Evolutionary conservation across 164 flowering plant genomes (phyloP).

Genomic region (Litsea cubeba): DNA sequence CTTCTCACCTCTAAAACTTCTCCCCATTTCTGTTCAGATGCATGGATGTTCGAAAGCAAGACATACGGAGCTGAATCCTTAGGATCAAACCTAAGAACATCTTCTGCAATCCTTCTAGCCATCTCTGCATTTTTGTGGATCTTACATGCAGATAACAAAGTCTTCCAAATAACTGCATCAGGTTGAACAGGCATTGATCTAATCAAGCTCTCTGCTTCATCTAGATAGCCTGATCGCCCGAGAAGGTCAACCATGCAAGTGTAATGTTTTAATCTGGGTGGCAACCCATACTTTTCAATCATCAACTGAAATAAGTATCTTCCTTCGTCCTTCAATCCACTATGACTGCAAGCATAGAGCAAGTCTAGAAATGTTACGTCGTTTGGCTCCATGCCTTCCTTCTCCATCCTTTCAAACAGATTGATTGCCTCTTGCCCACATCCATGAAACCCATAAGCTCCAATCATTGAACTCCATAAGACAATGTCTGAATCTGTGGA

Average conservation of each 20-base stretch:
- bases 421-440: conserved; percentile 48
- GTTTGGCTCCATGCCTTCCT: conserved; percentile 41
- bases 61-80: conserved; percentile 64
- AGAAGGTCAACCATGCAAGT: conserved; percentile 76
- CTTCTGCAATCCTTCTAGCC: conserved; percentile 49
- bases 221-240: conserved; percentile 59
- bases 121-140: conserved; percentile 59
- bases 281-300: conserved; percentile 38
- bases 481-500: conserved; percentile 40
- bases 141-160: conserved; percentile 71
- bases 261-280: conserved; percentile 60
- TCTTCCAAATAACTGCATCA: conserved; percentile 70
- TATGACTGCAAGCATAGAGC: conserved; percentile 71
- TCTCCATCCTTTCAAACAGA: conserved; percentile 50
- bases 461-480: conserved; percentile 69
- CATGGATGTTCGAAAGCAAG: conserved; percentile 57
- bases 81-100: conserved; percentile 49
- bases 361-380: conserved; percentile 70
- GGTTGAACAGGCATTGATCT: conserved; percentile 61
- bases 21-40: conserved; percentile 53
- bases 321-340: conserved; percentile 65
- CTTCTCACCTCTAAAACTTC: conserved; percentile 54
- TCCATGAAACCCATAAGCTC: conserved; percentile 81
- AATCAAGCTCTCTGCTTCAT: conserved; percentile 60
- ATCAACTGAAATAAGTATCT: conserved; percentile 41